Conservation (phyloP, 306 rosid species). For the Carpinus fangiana region DNA sequence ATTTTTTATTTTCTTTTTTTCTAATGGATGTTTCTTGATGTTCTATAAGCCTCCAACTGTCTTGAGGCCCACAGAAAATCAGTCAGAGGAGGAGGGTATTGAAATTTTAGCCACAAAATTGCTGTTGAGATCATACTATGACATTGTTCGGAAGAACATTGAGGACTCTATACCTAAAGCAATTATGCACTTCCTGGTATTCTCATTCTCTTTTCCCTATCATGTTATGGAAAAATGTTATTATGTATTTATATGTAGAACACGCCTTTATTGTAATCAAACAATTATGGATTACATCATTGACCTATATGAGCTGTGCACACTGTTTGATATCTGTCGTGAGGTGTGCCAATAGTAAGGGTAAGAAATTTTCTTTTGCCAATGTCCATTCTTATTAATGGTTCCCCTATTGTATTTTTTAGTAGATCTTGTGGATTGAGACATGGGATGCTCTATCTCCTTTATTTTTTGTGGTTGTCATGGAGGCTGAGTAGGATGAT, state of each 20-base stretch:
- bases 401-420: too few species aligned
- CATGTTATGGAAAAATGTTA: constrained; percentile 1
- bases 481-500: too few species aligned
- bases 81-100: constrained; percentile 75
- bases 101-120: constrained; percentile 82
- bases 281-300: neutral
- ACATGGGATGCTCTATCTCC: too few species aligned
- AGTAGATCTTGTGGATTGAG: too few species aligned
- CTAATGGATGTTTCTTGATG: constrained; percentile 26
- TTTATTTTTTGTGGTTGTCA: too few species aligned
- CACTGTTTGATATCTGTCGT: neutral
- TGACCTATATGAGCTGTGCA: neutral
- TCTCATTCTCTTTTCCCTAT: constrained; percentile 20
- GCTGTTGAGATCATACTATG: constrained; percentile 87
- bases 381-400: neutral
- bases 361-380: neutral
- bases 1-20: neutral
- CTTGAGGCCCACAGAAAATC: constrained; percentile 83
- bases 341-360: neutral
- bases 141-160: constrained; percentile 86
- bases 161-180: constrained; percentile 91
- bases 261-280: neutral
- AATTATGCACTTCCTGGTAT: constrained; percentile 98
- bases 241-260: neutral
- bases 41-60: constrained; percentile 80